Conservation (phyloP, 257 asterid genomes). For the Nicotiana noctiflora region DNA sequence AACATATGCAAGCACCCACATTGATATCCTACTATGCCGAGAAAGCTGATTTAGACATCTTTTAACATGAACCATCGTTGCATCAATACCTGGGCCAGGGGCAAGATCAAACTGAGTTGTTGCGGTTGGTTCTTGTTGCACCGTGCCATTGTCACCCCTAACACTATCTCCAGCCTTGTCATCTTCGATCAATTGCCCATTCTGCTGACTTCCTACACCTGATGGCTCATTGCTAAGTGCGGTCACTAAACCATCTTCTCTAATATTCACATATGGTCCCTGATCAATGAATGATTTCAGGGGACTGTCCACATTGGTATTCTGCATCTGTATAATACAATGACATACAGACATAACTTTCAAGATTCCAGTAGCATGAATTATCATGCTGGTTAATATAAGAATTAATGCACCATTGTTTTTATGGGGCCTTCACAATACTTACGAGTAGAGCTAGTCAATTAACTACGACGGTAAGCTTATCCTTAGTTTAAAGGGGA, state of each 20-base stretch:
- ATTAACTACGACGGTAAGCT: too few relatives aligned
- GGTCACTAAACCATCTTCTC: constrained; percentile 44
- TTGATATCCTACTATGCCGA: constrained; percentile 29
- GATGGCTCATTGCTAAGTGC: constrained; percentile 27
- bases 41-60: constrained; percentile 48
- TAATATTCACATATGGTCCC: constrained; percentile 47
- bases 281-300: constrained; percentile 46
- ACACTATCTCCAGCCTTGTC: constrained; percentile 17
- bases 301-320: constrained; percentile 25
- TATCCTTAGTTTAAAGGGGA: too few relatives aligned
- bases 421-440: too few relatives aligned
- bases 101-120: constrained; percentile 7
- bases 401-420: too few relatives aligned
- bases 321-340: constrained; percentile 7
- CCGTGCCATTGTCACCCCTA: neutral
- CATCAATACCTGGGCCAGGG: constrained; percentile 9
- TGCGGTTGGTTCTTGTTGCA: constrained; percentile 8
- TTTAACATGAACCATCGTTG: constrained; percentile 32
- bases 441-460: too few relatives aligned
- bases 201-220: neutral
- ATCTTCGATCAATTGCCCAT: constrained; percentile 16
- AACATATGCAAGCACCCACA: constrained; percentile 67
- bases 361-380: too few relatives aligned
- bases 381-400: too few relatives aligned
- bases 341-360: too few relatives aligned